Evolutionary conservation across 2,329 filamentous ascomycete species (phyloP), one percentile per base, ranked within the genome.

Genomic region (Penicillium concentricum): DNA sequence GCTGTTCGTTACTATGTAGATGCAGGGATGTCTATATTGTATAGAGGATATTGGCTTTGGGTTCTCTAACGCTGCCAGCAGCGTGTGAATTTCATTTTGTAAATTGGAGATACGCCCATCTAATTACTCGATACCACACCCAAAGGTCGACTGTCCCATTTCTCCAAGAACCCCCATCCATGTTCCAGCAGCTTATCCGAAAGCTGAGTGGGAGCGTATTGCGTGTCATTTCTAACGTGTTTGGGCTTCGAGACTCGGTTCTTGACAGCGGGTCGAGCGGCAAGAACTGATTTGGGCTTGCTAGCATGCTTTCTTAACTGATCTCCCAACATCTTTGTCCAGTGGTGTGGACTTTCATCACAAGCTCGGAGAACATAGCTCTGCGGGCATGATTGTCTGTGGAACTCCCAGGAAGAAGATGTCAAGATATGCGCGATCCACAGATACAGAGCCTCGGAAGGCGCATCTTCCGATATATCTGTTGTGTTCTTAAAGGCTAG

Each of bases 351-450:
- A 44, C 54, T 67, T 44, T 64, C 64, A 42, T 69, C 54, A 54
- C 76, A 78, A 18, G 65, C 63, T 20, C 69, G 68, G 16, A 67
- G 59, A 13, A 76, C 57, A 55, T 77, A 75, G 10, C 62, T 67
- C 37, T 67, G 59, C 4, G 73, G 70, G 15, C 74, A 63, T 16
- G 65, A 56, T 30, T 56, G 63, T 32, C 68, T 64, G 34, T 68
- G 59, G 30, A 61, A 61, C 12, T 63, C 62, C 78, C 77, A 81
- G 2, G 67, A 64, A 4, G 68, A 49, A 12, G 74, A 74, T 5
- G 68, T 68, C 26, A 82, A 61, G 10, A 84, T 70, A 62, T 83
- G 79, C 9, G 76, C 61, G 26, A 82, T 62, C 82, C 82, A 85
- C 34, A 76, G 67, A 58, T 74, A 79, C 32, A 79, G 51, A 2